Conservation (phyloP, 2,329 filamentous ascomycete genomes). For the Dothistroma pini region DNA sequence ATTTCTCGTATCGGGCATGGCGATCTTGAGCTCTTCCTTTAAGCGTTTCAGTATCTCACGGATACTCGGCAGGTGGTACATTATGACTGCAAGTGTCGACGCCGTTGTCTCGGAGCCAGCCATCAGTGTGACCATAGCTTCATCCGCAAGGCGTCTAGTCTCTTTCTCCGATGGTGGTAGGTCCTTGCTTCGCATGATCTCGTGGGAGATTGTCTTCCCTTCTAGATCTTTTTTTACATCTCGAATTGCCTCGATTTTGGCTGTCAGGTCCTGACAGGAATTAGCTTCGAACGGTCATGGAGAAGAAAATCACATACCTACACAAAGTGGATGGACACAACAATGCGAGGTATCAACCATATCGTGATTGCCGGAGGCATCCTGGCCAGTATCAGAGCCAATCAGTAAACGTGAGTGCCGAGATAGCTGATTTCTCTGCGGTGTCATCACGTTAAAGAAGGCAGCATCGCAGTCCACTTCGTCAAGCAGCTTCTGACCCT, state of each 20-base stretch:
- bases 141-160: slow-evolving; percentile 8
- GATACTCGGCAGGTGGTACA: slow-evolving; percentile 16
- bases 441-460: slow-evolving; percentile 7
- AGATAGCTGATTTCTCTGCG: neutral
- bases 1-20: neutral
- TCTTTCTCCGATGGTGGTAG: slow-evolving; percentile 13
- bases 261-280: neutral
- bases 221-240: neutral
- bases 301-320: neutral
- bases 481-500: slow-evolving; percentile 1
- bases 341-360: slow-evolving; percentile 3
- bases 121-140: slow-evolving; percentile 11
- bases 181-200: slow-evolving; percentile 6
- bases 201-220: slow-evolving; percentile 14
- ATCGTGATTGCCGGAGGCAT: slow-evolving; percentile 2
- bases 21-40: slow-evolving; percentile 9
- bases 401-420: slow-evolving; percentile 4
- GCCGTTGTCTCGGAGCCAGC: slow-evolving; percentile 18
- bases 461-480: slow-evolving; percentile 5
- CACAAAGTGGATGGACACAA: neutral
- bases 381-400: neutral
- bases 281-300: neutral
- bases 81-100: slow-evolving; percentile 4
- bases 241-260: slow-evolving; percentile 2
- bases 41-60: slow-evolving; percentile 5